These are phyloP conservation scores for Clonostachys rhizophaga DNA, from an alignment of 2,329 filamentous ascomycete genomes.

Conservation along the genomic window DNA sequence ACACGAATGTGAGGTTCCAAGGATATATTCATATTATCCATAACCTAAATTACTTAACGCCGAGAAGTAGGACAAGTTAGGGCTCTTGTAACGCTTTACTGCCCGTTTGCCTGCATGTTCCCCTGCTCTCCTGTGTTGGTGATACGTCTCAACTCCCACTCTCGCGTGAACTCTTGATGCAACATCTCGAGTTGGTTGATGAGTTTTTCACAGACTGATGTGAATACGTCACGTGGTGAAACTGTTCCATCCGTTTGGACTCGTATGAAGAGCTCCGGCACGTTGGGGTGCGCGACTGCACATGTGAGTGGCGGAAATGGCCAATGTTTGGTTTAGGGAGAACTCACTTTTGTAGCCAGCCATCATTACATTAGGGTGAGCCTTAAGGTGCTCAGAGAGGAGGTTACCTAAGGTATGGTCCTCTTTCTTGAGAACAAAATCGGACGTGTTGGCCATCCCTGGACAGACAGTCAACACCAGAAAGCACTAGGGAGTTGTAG, in stretches of 20 bases:
- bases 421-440: slow-evolving; percentile 95
- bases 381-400: slow-evolving; percentile 78
- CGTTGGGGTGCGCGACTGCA: slow-evolving; percentile 52
- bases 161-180: slow-evolving; percentile 85
- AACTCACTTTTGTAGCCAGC: slow-evolving; percentile 80
- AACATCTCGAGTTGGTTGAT: slow-evolving; percentile 77
- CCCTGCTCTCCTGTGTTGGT: slow-evolving; percentile 60
- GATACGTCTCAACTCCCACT: slow-evolving; percentile 86
- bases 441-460: slow-evolving; percentile 88
- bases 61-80: not conserved
- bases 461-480: not conserved
- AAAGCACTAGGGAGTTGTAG: no score
- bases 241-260: slow-evolving; percentile 88
- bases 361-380: slow-evolving; percentile 80
- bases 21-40: not conserved
- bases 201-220: slow-evolving; percentile 75
- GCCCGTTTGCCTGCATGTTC: slow-evolving; percentile 29
- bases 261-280: slow-evolving; percentile 63
- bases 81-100: slow-evolving; percentile 8
- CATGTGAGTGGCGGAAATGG: slow-evolving; percentile 19
- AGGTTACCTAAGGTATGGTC: slow-evolving; percentile 95
- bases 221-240: slow-evolving; percentile 83
- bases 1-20: not conserved
- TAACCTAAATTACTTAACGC: not conserved
- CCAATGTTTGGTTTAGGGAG: slow-evolving; percentile 1